Conservation (phyloP, 148 eudicot species). For the Chenopodium album region DNA sequence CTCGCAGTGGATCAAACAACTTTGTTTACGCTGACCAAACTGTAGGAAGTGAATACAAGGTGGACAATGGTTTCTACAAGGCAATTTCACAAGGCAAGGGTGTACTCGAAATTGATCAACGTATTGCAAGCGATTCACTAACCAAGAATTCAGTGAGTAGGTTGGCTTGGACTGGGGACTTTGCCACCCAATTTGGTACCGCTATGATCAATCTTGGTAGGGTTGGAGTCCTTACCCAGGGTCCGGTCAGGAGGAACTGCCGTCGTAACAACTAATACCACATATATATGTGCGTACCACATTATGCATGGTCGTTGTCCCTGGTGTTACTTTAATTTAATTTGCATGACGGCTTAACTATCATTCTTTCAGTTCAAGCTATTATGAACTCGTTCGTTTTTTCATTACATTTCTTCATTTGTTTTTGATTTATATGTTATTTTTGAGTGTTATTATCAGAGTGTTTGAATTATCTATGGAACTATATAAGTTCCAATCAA, state of each 20-base stretch:
- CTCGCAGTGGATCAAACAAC: slow-evolving; percentile 18
- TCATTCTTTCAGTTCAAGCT: no score
- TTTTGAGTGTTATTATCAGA: no score
- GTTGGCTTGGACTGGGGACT: background rate
- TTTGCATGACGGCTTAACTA: no score
- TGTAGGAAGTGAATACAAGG: background rate
- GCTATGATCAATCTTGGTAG: slow-evolving; percentile 12
- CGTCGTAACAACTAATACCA: background rate
- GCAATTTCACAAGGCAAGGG: slow-evolving; percentile 11
- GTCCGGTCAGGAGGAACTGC: slow-evolving; percentile 20
- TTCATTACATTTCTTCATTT: no score
- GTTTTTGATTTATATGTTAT: no score
- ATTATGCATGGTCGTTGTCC: no score
- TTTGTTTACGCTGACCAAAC: slow-evolving; percentile 11
- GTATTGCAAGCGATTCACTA: background rate
- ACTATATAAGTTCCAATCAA: no score
- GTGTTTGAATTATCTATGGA: no score
- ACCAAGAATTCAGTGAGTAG: background rate
- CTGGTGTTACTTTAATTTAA: no score
- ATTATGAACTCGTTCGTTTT: no score
- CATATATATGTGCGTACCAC: no score
- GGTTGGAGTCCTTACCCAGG: slow-evolving; percentile 17
- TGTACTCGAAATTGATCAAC: slow-evolving; percentile 20
- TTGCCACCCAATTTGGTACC: background rate
- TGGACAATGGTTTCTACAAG: slow-evolving; percentile 12